Base-by-base conservation (phyloP, 2,329 filamentous ascomycete species). In the Talaromyces atroroseus region DNA sequence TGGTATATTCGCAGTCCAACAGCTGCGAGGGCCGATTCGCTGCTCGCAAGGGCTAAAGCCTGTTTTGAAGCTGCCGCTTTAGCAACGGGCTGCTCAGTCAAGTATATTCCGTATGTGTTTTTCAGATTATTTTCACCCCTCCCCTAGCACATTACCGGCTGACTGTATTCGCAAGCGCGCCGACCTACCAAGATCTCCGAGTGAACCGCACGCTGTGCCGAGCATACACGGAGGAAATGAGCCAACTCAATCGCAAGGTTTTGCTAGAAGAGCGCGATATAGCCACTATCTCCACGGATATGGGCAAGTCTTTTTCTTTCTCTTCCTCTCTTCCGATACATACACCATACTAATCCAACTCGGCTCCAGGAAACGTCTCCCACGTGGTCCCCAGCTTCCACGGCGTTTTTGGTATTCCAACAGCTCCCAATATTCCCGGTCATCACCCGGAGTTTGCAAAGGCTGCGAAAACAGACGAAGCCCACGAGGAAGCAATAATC, bases 331-430 rank as follows among this genome's bases (percentile, higher is more conserved):
- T 16, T 2, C 14, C 21, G 26, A 24, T 14, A 45, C 48, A 26
- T 16, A 42, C 12, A 8, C n/a, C 8, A 3, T 34, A 4, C 36
- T 38, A 14, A 11, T 42, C 14, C 12, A 38, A 38, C 16, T 2
- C 7, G 3, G 14, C 12, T 34, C 2, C 36, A 78, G 78, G 78
- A 21, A 81, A 81, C 54, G 77, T 81, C 7, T 75, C 73, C 12
- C 76, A 80, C 50, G 59, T 71, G 1, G 67, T 77, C 2, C 79
- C 79, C 1, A 73, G 71, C 5, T 75, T 81, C 49, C 79, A 81
- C 59, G 75, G 76, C 4, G 75, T 71, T 32, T 80, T 81, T 56
- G 69, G 66, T 1, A 77, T 82, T 36, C 70, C 74, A 0, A 68
- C 72, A 1, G 61, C 68, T 0, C 67, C 71, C 14, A 72, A 65